These are phyloP conservation scores for Alternaria atra DNA, from an alignment of 2,329 filamentous ascomycete genomes.

Conservation along the genomic window DNA sequence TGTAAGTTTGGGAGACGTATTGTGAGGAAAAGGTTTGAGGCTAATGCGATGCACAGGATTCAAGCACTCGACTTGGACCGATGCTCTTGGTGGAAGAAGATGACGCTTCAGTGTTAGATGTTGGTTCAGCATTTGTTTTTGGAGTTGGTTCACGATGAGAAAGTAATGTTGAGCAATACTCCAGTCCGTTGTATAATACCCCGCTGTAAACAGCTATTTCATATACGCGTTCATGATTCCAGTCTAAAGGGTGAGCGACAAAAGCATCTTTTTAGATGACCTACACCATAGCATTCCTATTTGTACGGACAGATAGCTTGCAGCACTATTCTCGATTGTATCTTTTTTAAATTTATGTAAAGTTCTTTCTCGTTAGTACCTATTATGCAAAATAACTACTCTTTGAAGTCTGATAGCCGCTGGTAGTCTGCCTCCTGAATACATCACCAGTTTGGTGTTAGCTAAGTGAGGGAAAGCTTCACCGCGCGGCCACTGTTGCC, in stretches of 20 bases:
- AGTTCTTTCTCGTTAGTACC: too few species aligned
- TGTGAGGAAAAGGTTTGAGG: not conserved
- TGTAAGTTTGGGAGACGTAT: constrained; percentile 7
- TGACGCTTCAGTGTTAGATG: constrained; percentile 4
- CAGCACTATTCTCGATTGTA: too few species aligned
- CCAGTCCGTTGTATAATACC: not conserved
- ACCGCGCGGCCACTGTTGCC: not conserved
- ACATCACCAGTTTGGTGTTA: not conserved
- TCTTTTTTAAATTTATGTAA: too few species aligned
- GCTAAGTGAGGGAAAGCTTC: not conserved
- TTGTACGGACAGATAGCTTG: too few species aligned
- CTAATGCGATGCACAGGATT: constrained; percentile 4
- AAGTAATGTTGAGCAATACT: not conserved
- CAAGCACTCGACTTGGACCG: not conserved
- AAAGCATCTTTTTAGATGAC: too few species aligned
- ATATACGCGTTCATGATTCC: too few species aligned
- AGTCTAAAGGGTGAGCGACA: too few species aligned
- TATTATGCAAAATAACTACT: too few species aligned
- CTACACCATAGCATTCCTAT: too few species aligned
- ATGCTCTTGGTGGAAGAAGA: constrained; percentile 9
- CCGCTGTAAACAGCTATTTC: not conserved
- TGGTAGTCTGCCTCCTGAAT: too few species aligned
- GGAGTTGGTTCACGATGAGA: not conserved
- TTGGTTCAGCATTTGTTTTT: not conserved
- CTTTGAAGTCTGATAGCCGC: too few species aligned